These are phyloP conservation scores for Hypoxylon rickii DNA, from an alignment of 495 filamentous ascomycete genomes.

Conservation along the genomic window DNA sequence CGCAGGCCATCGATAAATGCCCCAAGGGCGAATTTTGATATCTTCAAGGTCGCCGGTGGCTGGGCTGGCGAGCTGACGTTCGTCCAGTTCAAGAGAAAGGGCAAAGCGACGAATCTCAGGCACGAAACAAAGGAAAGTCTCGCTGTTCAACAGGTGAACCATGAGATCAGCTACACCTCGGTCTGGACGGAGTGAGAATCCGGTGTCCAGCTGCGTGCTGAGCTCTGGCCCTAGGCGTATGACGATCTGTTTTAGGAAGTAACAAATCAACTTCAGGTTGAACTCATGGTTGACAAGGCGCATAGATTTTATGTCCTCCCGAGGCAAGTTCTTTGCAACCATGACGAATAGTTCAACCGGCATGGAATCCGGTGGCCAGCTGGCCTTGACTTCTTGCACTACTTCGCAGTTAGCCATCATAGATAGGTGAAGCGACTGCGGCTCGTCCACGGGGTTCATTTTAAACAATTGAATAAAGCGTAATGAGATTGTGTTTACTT, in stretches of 20 bases:
- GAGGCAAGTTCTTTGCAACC: conserved; percentile 52
- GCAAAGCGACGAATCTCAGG: conserved; percentile 54
- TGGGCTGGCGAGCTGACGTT: conserved; percentile 42
- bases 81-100: conserved; percentile 60
- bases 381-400: background rate
- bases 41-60: background rate
- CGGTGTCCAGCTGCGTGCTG: conserved; percentile 45
- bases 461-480: too few relatives aligned
- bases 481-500: too few relatives aligned
- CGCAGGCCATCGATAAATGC: conserved; percentile 57
- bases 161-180: background rate
- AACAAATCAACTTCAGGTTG: conserved; percentile 3
- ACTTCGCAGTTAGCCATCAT: too few relatives aligned
- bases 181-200: background rate
- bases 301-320: conserved; percentile 53
- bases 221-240: conserved; percentile 60
- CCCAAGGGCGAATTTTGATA: conserved; percentile 51
- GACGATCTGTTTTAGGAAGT: conserved; percentile 55
- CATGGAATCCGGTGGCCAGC: conserved; percentile 47
- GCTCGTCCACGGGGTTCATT: too few relatives aligned
- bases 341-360: conserved; percentile 57
- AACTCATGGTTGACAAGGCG: conserved; percentile 59
- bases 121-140: conserved; percentile 44
- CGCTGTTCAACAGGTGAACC: conserved; percentile 1
- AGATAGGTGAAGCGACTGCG: too few relatives aligned